Evolutionary conservation across 768 basidiomycete genomes (phyloP).

Genomic region (Nidularia pulvinata): DNA sequence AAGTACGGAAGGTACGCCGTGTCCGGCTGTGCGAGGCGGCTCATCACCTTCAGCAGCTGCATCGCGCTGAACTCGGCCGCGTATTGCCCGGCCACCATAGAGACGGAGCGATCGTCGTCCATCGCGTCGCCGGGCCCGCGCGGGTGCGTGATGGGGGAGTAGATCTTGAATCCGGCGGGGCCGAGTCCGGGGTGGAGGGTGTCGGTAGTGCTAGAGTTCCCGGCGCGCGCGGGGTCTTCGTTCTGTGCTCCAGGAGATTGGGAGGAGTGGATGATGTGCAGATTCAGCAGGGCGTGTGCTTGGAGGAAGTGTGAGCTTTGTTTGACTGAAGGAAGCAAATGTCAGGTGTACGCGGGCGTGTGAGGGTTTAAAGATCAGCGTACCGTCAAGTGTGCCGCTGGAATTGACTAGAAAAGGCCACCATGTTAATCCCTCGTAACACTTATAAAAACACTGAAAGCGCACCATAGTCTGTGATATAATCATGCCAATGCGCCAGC

Average conservation of each 20-base stretch:
- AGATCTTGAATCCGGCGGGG: constrained; percentile 64
- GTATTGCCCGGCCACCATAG: constrained; percentile 42
- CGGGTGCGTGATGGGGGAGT: constrained; percentile 40
- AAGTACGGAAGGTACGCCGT: constrained; percentile 77
- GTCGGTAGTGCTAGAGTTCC: constrained; percentile 39
- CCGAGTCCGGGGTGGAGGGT: constrained; percentile 58
- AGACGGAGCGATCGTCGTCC: constrained; percentile 24
- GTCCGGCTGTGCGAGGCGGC: constrained; percentile 65
- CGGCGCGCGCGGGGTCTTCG: constrained; percentile 23
- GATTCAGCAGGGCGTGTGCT: constrained; percentile 80
- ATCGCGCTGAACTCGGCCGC: constrained; percentile 71
- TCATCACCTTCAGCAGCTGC: constrained; percentile 83
- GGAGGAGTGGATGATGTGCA: constrained; percentile 86
- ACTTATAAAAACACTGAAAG: neutral
- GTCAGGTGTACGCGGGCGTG: neutral
- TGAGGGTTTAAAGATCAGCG: constrained; percentile 17
- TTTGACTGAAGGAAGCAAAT: constrained; percentile 46
- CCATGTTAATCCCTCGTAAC: neutral
- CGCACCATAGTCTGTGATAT: constrained; percentile 71
- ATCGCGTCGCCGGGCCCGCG: constrained; percentile 16
- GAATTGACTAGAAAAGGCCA: constrained; percentile 57
- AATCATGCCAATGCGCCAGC: constrained; percentile 83
- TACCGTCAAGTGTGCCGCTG: constrained; percentile 71
- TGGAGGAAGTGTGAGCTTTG: constrained; percentile 85
- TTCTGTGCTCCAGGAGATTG: constrained; percentile 40